Base-by-base conservation (phyloP, 1,284 basidiomycete species). In the Puccinia horiana region DNA sequence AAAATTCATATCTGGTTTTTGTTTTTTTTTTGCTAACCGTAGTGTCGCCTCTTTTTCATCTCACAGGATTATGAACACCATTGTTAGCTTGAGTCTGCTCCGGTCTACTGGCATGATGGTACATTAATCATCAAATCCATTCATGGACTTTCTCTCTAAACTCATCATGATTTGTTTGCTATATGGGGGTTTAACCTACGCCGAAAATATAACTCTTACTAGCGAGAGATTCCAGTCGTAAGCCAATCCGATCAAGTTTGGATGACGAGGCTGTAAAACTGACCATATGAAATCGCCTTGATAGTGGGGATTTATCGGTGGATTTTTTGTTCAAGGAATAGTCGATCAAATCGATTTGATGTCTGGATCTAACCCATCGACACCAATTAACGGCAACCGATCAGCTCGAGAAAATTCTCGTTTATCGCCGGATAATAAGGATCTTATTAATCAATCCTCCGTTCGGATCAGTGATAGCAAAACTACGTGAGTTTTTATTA, bases 261-360 rank as follows among this genome's bases (percentile, higher is more conserved):
- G n/a, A n/a, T n/a, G n/a, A n/a, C n/a, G n/a, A n/a, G n/a, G n/a
- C n/a, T n/a, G n/a, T n/a, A n/a, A n/a, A n/a, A n/a, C n/a, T n/a
- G n/a, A n/a, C n/a, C n/a, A n/a, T n/a, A n/a, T n/a, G n/a, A n/a
- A n/a, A n/a, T n/a, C n/a, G n/a, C n/a, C n/a, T n/a, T n/a, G 42
- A 32, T 26, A 82, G 80, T 82, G 72, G 73, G 80, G 80, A 18
- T 82, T 82, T 29, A 29, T 82, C 4, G 80, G 80, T 0, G 80
- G 73, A 12, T 82, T 82, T 76, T 52, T 82, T 0, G 37, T 82
- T n/a, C 61, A 65, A 70, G 80, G 80, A 2, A 82, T 76, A 1
- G 75, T 82, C n/a, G 80, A 82, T 54, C 80, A 82, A 76, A 75
- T 82, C 32, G 80, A 82, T 18, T 37, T 82, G 6, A 29, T 73